Evolutionary conservation across 169 alveolate species (phyloP).

Genomic region (Eimeria necatrix): DNA sequence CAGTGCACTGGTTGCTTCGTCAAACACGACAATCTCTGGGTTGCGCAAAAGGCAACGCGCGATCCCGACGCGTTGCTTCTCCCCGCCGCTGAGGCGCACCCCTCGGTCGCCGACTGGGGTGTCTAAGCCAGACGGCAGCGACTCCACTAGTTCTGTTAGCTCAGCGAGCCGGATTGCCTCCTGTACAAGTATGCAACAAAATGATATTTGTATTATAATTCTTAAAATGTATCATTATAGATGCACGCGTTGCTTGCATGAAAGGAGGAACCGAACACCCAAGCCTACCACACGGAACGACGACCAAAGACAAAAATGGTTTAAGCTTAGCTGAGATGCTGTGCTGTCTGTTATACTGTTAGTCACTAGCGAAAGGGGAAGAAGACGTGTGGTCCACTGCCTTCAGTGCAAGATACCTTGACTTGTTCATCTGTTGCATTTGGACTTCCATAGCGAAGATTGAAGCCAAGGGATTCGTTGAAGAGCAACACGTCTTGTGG

Average conservation of each 20-base stretch:
- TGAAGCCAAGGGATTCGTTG: constrained; percentile 93
- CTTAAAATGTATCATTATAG: too few relatives aligned
- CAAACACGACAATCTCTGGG: constrained; percentile 97
- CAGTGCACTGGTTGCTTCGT: constrained; percentile 98
- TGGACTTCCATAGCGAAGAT: constrained; percentile 91
- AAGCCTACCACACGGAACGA: too few relatives aligned
- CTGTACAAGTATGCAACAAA: neutral
- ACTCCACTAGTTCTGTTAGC: constrained; percentile 89
- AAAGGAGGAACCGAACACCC: too few relatives aligned
- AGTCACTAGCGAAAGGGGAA: too few relatives aligned
- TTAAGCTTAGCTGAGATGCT: too few relatives aligned
- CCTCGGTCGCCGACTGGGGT: constrained; percentile 99
- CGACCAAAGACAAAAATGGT: too few relatives aligned
- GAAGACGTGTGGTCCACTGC: too few relatives aligned
- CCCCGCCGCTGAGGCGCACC: constrained; percentile 98
- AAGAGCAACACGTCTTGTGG: constrained; percentile 96
- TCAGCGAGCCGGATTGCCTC: constrained; percentile 93
- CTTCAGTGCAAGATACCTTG: neutral
- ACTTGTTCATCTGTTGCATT: constrained; percentile 88
- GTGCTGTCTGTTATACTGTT: too few relatives aligned
- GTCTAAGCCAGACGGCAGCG: constrained; percentile 92
- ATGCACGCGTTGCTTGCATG: too few relatives aligned
- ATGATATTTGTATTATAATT: too few relatives aligned
- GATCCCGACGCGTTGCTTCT: constrained; percentile 98
- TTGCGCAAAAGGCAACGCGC: constrained; percentile 97